Base-by-base conservation (phyloP, 2,329 filamentous ascomycete genomes). In the Massarina eburnea region DNA sequence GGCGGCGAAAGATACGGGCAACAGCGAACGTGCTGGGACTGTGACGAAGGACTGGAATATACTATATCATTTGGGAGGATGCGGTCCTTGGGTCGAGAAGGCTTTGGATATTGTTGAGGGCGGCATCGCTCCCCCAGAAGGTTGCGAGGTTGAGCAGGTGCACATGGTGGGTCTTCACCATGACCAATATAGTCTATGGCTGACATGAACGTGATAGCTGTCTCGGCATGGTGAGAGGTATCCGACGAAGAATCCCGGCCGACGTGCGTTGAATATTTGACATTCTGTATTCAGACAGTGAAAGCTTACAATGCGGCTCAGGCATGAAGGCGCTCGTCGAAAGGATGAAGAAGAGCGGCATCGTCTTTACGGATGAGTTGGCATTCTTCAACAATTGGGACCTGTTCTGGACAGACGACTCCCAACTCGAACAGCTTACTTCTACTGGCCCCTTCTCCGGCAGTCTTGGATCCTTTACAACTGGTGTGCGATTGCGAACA, bases 151-250 rank as follows among this genome's bases (percentile, higher is more conserved):
- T 6, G 76, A 81, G 45, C 79, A 82, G 58, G 74, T 82, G n/a
- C 80, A 83, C 61, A 78, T 83, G 79, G 78, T 80, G 36, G 19
- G 60, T 61, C 36, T 19, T 26, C 15, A 18, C 7, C 9, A 5
- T 26, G 18, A 26, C 8, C 19, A 14, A 26, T 24, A 29, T 20
- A 18, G 66, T 46, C 57, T 44, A 35, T 42, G 22, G 6, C 37
- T 42, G 9, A 14, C 41, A 30, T 26, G 26, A 3, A 52, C 20
- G 10, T 19, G 7, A 17, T 30, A 80, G 78, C 76, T 82, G 69
- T 78, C 80, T 17, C 73, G 80, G 32, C 80, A 83, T 67, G 77
- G 71, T 18, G 80, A 82, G 58, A 69, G 80, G 57, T 82, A 81
- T 63, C 80, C 80, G 1, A 83, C 80, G 0, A 62, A 60, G 27